A percentile compares a stretch with the other conserved stretches of the same genome.
Evolutionary conservation across 148 eudicot genomes (phyloP).

Genomic region (Chenopodium berlandieri): DNA sequence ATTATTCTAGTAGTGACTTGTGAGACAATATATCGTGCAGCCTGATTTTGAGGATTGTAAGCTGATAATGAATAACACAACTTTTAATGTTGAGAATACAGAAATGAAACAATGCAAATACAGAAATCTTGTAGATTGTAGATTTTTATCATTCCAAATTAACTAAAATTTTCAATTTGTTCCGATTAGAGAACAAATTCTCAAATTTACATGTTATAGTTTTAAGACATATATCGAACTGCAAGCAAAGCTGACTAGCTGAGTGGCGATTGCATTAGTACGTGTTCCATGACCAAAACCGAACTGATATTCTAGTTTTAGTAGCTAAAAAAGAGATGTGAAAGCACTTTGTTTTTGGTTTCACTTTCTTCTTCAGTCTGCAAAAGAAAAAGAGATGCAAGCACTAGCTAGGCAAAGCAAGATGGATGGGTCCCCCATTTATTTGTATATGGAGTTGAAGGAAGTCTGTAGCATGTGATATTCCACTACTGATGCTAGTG

Average conservation of each 20-base stretch:
- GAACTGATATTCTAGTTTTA: background rate
- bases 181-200: background rate
- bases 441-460: slow-evolving; percentile 7
- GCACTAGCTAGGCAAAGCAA: slow-evolving; percentile 38
- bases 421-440: slow-evolving; percentile 34
- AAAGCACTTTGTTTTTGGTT: slow-evolving; percentile 13
- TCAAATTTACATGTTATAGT: background rate
- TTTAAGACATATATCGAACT: background rate
- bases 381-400: slow-evolving; percentile 15
- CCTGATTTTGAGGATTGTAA: background rate
- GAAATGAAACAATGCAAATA: background rate
- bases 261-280: background rate
- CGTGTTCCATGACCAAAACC: slow-evolving; percentile 3
- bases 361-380: slow-evolving; percentile 12
- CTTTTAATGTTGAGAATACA: background rate
- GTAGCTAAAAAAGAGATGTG: slow-evolving; percentile 13
- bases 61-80: background rate
- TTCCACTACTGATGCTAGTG: slow-evolving; percentile 25
- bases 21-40: background rate
- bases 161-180: background rate
- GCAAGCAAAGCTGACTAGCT: background rate
- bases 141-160: background rate
- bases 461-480: slow-evolving; percentile 28
- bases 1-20: background rate
- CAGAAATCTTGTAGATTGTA: background rate